Base-by-base conservation (phyloP, 2,329 filamentous ascomycete genomes). In the Xylaria hypoxylon region DNA sequence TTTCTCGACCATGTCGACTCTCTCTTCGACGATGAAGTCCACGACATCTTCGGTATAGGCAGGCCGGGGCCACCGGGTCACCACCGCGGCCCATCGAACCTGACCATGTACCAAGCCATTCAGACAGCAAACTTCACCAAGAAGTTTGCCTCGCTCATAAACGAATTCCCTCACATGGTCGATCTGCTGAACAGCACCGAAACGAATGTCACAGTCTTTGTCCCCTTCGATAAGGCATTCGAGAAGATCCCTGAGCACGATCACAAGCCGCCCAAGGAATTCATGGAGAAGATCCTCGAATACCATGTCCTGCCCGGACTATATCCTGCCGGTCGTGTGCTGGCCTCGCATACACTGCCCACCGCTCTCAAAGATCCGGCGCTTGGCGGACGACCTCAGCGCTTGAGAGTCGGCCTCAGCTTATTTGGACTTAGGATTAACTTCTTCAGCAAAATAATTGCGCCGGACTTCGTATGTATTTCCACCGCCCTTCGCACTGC, bases 21-120 rank as follows among this genome's bases (percentile, higher is more conserved):
- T 26, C 11, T 74, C 15, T 69, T 70, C 53, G 67, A 61, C 45
- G 62, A 68, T 5, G 60, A 67, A 53, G 71, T 38, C 57, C 44
- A 69, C 26, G 70, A 73, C 19, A 55, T 28, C 24, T 55, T 55
- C 22, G 35, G 35, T 2, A 11, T 55, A 13, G 10, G 8, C 35
- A 26, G 35, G 48, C 64, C 70, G 19, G 70, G 17, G 22, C 11
- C 28, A 33, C 50, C 42, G 3, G 48, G 48, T 13, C 28, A 15
- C 22, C 7, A 3, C 52, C 72, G 75, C 47, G 72, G 71, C 65
- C 68, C 35, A 64, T 77, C 71, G 5, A 91, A 93, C 75, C 80
- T 85, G 75, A 96, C 93, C 22, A 87, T 97, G 50, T 97, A 94
- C 79, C 83, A 97, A 78, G 81, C 94, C 67, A 92, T 97, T 78